Base-by-base conservation (phyloP, 2,329 filamentous ascomycete genomes). In the Didymella exigua region DNA sequence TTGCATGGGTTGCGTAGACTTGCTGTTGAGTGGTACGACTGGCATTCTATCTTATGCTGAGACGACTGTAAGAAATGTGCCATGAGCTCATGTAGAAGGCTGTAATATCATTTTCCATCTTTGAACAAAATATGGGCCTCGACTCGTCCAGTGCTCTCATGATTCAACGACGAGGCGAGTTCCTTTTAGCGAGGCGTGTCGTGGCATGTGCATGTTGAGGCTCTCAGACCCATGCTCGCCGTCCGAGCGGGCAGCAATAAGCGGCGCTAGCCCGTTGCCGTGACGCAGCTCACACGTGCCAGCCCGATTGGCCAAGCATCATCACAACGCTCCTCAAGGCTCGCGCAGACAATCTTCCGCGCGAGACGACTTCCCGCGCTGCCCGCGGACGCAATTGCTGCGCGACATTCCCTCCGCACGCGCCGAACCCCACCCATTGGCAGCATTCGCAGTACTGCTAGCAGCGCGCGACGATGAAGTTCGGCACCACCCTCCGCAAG, bases 401-500 rank as follows among this genome's bases (percentile, higher is more conserved):
- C 54, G 49, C 26, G 42, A 48, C 45, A 45, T 38, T 31, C 23
- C 29, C 36, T 56, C 51, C 45, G 40, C 49, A n/a, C 34, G 29
- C 33, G 41, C 49, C 30, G 31, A 34, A 24, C 38, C 24, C 5
- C 3, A 36, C 31, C 11, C 34, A 40, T 26, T 19, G 13, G 36
- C 13, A n/a, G 18, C 13, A 13, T 8, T n/a, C 4, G 19, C 29
- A 4, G 41, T 26, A 11, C 5, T 13, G 26, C 8, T 34, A 38
- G 19, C 36, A 18, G 19, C 40, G 8, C 33, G 49, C 46, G 48
- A 56, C 62, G n/a, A 98, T 99, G 95, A 89, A 91, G 69, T 99
- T 97, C 81, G 93, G 93, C 60, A 91, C 88, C 79, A 97, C 91
- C 46, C 84, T 99, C 57, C 86, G 87, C 69, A 85, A 86, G 69